phyloP scores from a whole-genome alignment of 768 basidiomycete species.

The Fomitopsis serialis region DNA sequence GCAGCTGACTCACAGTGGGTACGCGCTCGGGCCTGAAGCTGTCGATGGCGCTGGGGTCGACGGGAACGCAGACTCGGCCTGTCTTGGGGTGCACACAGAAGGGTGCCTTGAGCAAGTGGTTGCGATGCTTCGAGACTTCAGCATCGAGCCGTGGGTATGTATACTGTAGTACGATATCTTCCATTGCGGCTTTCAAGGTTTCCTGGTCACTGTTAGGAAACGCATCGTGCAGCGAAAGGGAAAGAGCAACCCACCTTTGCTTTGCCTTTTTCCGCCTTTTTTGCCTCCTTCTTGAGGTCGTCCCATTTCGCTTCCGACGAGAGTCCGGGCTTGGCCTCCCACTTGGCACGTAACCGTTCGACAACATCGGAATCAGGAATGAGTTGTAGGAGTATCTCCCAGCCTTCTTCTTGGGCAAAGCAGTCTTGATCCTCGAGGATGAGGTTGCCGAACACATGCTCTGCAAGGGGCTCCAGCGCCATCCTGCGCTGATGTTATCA shows the following conservation, averaged over 20 bases:
- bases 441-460: conserved; percentile 55
- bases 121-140: conserved; percentile 95
- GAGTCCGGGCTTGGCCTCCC: conserved; percentile 43
- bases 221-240: no score
- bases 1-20: conserved; percentile 77
- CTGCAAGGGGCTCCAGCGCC: conserved; percentile 44
- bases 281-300: no score
- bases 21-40: conserved; percentile 81
- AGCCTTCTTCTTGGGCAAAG: conserved; percentile 66
- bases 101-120: conserved; percentile 96
- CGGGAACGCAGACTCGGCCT: conserved; percentile 90
- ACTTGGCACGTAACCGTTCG: conserved; percentile 46
- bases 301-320: no score
- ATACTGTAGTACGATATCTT: conserved; percentile 89
- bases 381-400: conserved; percentile 66
- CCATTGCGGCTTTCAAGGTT: conserved; percentile 46
- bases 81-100: conserved; percentile 98
- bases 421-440: conserved; percentile 82
- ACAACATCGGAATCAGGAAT: conserved; percentile 60
- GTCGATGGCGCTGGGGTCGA: conserved; percentile 71
- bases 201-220: conserved; percentile 24
- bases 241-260: no score
- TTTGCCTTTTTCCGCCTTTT: conserved; percentile 32
- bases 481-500: conserved; percentile 10
- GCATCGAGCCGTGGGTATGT: conserved; percentile 95